A percentile compares a stretch with the other conserved stretches of the same genome.
These are phyloP conservation scores for Panicum miliaceum DNA, from an alignment of 176 grass and related monocot species.

Conservation along the genomic window DNA sequence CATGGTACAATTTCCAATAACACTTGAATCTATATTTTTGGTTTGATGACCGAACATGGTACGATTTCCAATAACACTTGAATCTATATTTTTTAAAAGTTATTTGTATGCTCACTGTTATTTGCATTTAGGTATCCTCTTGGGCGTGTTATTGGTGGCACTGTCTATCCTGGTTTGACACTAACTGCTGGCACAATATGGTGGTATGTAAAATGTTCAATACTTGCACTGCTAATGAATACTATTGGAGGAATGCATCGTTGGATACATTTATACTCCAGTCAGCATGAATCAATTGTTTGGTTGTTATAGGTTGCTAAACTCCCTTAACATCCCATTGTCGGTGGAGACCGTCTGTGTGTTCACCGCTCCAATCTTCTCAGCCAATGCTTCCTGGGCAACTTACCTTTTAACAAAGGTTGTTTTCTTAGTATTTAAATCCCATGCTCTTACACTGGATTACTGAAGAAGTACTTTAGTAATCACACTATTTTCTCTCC, in stretches of 20 bases:
- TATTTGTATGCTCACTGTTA: conserved; percentile 36
- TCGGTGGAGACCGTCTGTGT: conserved; percentile 98
- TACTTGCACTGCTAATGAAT: not conserved
- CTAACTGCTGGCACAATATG: conserved; percentile 95
- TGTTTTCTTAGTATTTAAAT: conserved; percentile 32
- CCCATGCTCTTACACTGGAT: not conserved
- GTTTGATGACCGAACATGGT: conserved; percentile 99
- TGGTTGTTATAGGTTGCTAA: conserved; percentile 63
- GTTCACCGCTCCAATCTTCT: conserved; percentile 99
- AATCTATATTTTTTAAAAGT: conserved; percentile 2
- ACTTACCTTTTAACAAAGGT: conserved; percentile 98
- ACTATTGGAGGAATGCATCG: not conserved
- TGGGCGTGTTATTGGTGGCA: conserved; percentile 95
- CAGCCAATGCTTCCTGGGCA: conserved; percentile 90
- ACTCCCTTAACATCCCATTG: conserved; percentile 87
- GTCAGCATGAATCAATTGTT: conserved; percentile 11
- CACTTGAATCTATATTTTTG: conserved; percentile 35
- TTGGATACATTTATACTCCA: not conserved
- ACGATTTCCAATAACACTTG: conserved; percentile 1
- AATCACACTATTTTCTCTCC: conserved; percentile 5
- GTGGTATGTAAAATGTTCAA: conserved; percentile 54
- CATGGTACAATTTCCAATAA: conserved; percentile 59
- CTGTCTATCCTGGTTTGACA: conserved; percentile 95
- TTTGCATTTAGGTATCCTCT: conserved; percentile 84
- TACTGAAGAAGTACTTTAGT: not conserved